phyloP scores from a whole-genome alignment of 805 yeast species.

The Myxozyma mucilagina region DNA sequence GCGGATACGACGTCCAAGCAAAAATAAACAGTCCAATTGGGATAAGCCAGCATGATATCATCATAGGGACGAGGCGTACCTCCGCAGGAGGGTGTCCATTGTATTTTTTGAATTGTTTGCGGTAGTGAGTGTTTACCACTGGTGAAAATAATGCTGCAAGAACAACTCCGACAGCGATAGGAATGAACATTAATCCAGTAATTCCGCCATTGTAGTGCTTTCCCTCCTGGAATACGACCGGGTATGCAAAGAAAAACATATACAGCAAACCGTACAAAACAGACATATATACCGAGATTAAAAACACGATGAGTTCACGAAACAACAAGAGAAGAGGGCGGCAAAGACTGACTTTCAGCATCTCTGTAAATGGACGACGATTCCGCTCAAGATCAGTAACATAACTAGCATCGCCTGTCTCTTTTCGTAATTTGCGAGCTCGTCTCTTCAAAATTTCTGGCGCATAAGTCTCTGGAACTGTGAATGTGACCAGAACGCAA shows the following conservation, averaged over 20 bases:
- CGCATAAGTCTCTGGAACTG: slow-evolving; percentile 65
- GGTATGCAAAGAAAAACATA: slow-evolving; percentile 65
- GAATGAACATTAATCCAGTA: slow-evolving; percentile 65
- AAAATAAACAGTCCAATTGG: slow-evolving; percentile 59
- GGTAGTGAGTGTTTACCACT: slow-evolving; percentile 39
- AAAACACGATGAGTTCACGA: slow-evolving; percentile 47
- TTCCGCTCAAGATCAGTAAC: slow-evolving; percentile 67
- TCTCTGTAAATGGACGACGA: slow-evolving; percentile 64
- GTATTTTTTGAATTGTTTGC: slow-evolving; percentile 41
- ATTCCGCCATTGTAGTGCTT: slow-evolving; percentile 54
- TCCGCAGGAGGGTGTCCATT: slow-evolving; percentile 56
- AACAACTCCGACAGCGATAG: slow-evolving; percentile 73
- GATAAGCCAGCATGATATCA: slow-evolving; percentile 53
- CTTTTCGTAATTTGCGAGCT: slow-evolving; percentile 52
- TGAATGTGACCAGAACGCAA: slow-evolving; percentile 47
- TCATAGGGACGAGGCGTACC: slow-evolving; percentile 59
- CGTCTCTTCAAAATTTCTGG: slow-evolving; percentile 53
- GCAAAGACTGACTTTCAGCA: slow-evolving; percentile 64
- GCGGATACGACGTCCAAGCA: slow-evolving; percentile 57
- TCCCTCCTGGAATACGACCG: slow-evolving; percentile 56
- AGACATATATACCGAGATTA: slow-evolving; percentile 53
- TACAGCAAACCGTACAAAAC: slow-evolving; percentile 52
- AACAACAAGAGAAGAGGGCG: slow-evolving; percentile 72
- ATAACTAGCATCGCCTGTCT: slow-evolving; percentile 53
- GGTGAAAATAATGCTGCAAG: slow-evolving; percentile 49